Evolutionary conservation across 805 yeast genomes (phyloP), one percentile per base, ranked within the genome.

Genomic region (Lipomyces orientalis): DNA sequence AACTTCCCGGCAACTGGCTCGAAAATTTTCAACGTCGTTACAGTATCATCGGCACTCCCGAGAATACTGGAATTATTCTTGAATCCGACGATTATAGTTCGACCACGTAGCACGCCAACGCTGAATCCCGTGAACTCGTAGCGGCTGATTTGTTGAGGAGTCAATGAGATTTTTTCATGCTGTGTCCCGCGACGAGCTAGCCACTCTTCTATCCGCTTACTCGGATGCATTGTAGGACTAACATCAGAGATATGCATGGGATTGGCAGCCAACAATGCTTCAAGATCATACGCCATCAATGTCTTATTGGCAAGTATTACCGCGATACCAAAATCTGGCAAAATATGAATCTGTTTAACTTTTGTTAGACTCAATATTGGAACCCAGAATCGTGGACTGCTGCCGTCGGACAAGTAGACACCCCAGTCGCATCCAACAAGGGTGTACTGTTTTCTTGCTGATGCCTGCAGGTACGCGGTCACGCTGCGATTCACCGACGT

Each of bases 371-470:
- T 82, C 57, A 89, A 76, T 4, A 90, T 85, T 64, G 85, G 81
- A 64, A 81, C 84, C 95, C 96, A 90, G 1, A 56, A 61, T 0
- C 75, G 71, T n/a, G 71, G 67, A n/a, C 72, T 62, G 49, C 49
- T 43, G 3, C 73, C 68, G n/a, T 74, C 73, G 10, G 83, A 76
- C 69, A 90, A 77, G 71, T 84, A 89, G 1, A 92, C 77, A 0
- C 97, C 97, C 62, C 81, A 78, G 1, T 82, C 82, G 2, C 90
- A 80, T 0, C 95, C 97, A 25, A 89, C 75, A 1, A 90, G 76
- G 54, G 82, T 76, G 67, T 33, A 57, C 35, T 61, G 51, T 54
- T 64, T 56, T n/a, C 39, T 35, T 35, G 25, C n/a, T 54, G 52
- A 57, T 59, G 75, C 2, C 69, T 64, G 9, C 75, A 76, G 25